Evolutionary conservation across 257 asterid genomes (phyloP).

Genomic region (Jacaranda copaia): DNA sequence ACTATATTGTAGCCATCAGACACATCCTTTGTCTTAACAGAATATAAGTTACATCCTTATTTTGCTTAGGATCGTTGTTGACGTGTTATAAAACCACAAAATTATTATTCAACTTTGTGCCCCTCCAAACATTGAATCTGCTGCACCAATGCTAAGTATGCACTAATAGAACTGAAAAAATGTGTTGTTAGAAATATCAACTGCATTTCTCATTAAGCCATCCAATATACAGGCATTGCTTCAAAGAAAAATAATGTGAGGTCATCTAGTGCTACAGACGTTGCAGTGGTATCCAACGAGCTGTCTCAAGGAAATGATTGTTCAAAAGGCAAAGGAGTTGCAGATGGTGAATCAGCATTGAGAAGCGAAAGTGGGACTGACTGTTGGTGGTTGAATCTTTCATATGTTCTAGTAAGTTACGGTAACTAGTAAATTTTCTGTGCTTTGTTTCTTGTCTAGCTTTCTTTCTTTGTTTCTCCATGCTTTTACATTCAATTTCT

Average conservation of each 20-base stretch:
- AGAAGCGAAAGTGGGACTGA: conserved; percentile 45
- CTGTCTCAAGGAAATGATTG: conserved; percentile 42
- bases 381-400: conserved; percentile 86
- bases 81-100: conserved; percentile 3
- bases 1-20: conserved; percentile 4
- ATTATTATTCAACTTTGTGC: not conserved
- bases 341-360: conserved; percentile 37
- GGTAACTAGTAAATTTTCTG: conserved; percentile 5
- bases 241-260: conserved; percentile 34
- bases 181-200: not conserved
- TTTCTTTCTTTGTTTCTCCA: not conserved
- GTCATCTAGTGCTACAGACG: conserved; percentile 36
- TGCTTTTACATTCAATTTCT: not conserved
- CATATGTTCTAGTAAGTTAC: conserved; percentile 79
- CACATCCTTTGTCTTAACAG: not conserved
- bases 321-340: conserved; percentile 43
- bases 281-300: conserved; percentile 34
- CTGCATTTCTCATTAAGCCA: conserved; percentile 27
- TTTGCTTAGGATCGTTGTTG: conserved; percentile 6
- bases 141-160: not conserved
- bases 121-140: conserved; percentile 18
- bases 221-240: conserved; percentile 30
- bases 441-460: conserved; percentile 30
- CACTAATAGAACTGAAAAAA: conserved; percentile 25
- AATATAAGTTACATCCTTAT: not conserved